phyloP scores from a whole-genome alignment of 2,329 filamentous ascomycete species.

The Amphichorda felina region DNA sequence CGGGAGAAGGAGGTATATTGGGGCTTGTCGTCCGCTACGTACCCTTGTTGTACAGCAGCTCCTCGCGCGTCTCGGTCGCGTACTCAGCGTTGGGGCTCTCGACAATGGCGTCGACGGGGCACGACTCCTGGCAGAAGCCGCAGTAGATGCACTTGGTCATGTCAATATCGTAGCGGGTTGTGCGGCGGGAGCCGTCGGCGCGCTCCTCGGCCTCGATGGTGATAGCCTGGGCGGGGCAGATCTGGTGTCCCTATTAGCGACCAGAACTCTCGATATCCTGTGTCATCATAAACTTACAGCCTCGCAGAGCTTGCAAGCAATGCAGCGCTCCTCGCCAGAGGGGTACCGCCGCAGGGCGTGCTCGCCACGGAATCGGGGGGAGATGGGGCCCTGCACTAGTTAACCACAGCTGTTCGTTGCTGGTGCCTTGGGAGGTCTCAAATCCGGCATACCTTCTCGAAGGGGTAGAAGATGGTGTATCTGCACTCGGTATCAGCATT shows the following conservation, averaged over 20 bases:
- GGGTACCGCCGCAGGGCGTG: constrained; percentile 94
- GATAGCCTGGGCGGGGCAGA: constrained; percentile 96
- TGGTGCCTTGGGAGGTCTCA: no score
- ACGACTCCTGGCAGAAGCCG: constrained; percentile 97
- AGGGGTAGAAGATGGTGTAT: constrained; percentile 97
- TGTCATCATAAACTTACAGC: constrained; percentile 55
- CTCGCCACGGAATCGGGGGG: constrained; percentile 94
- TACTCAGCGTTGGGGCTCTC: constrained; percentile 54
- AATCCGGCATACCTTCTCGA: constrained; percentile 61
- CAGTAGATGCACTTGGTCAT: constrained; percentile 99
- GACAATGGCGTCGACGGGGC: constrained; percentile 86
- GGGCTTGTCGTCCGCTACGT: constrained; percentile 8
- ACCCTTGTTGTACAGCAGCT: constrained; percentile 93
- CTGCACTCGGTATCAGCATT: constrained; percentile 29
- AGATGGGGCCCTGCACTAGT: constrained; percentile 69
- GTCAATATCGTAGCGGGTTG: constrained; percentile 96
- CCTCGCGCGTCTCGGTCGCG: constrained; percentile 64
- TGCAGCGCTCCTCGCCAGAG: constrained; percentile 95
- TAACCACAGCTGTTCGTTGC: no score
- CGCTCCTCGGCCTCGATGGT: constrained; percentile 99
- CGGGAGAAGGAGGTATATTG: not conserved
- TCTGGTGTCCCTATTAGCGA: constrained; percentile 25
- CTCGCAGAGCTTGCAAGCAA: constrained; percentile 99
- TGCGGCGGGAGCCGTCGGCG: constrained; percentile 86
- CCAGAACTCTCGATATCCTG: not conserved